phyloP scores from a whole-genome alignment of 768 basidiomycete species.

The Leccinum fibrillosum region DNA sequence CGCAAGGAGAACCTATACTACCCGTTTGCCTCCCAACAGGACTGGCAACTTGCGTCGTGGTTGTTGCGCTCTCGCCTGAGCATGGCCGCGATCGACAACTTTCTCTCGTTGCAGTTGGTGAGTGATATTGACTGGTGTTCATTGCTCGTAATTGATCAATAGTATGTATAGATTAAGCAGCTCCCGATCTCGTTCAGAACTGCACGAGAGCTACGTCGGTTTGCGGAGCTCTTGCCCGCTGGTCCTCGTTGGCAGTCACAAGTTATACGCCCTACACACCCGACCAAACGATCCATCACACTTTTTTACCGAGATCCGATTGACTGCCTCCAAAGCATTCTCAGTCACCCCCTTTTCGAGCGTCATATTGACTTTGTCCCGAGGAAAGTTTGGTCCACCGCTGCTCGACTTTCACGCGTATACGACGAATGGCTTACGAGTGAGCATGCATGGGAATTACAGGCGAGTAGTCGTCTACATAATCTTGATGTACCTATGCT shows the following conservation, averaged over 20 bases:
- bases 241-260: background rate
- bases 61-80: slow-evolving; percentile 2
- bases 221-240: background rate
- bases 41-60: slow-evolving; percentile 5
- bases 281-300: background rate
- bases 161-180: background rate
- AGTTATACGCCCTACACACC: background rate
- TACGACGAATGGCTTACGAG: background rate
- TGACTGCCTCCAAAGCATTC: background rate
- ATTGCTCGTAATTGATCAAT: background rate
- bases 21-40: background rate
- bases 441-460: background rate
- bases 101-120: background rate
- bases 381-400: background rate
- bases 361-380: background rate
- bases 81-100: slow-evolving; percentile 3
- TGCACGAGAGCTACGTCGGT: background rate
- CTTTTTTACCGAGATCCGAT: background rate
- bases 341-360: background rate
- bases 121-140: background rate
- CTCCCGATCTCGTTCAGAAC: background rate
- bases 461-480: background rate
- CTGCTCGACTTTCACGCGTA: background rate
- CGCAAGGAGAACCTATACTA: background rate
- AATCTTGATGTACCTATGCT: background rate